Evolutionary conservation across 2,329 filamentous ascomycete genomes (phyloP), one percentile per base, ranked within the genome.

Genomic region (Diaporthe amygdali): DNA sequence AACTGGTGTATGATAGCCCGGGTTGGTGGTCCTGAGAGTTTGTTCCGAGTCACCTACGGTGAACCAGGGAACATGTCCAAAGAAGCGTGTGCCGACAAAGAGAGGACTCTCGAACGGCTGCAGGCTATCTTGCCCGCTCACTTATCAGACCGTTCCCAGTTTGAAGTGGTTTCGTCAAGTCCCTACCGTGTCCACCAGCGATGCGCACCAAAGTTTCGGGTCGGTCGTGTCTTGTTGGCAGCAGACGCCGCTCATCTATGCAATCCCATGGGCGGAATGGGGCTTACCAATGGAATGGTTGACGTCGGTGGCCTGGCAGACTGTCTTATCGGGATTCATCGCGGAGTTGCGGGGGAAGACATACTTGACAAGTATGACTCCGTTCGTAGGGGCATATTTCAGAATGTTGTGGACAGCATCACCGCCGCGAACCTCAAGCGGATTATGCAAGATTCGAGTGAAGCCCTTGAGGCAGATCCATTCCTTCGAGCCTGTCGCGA

Each of bases 191-290:
- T 68, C 2, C 51, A 68, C 15, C 66, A 68, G 39, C 51, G 66
- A 6, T 56, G 51, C 5, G 66, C 66, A 2, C 59, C 59, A 2
- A 63, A 41, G 1, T 63, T 63, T 8, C 59, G 59, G 2, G 59
- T 63, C 1, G 69, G 69, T 1, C 30, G 69, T 17, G 49, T 71
- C 3, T 9, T 54, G 15, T 41, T 71, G 6, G 69, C 69, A 9
- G 69, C 61, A 5, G 69, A 71, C 7, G 69, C 69, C 3, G 69
- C 69, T 17, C 69, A 71, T 20, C 25, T 71, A 22, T 67, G 61
- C 17, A 71, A 71, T 10, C 69, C 69, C 17, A 68, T 71, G 46
- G 69, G 69, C 17, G 69, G 69, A 0, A 44, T 71, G 25, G 69
- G 69, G 0, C 52, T 71, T 2, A 68, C 63, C 1, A 66, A 66